phyloP scores from a whole-genome alignment of 208 protist genomes.

The Acanthamoeba quina region DNA sequence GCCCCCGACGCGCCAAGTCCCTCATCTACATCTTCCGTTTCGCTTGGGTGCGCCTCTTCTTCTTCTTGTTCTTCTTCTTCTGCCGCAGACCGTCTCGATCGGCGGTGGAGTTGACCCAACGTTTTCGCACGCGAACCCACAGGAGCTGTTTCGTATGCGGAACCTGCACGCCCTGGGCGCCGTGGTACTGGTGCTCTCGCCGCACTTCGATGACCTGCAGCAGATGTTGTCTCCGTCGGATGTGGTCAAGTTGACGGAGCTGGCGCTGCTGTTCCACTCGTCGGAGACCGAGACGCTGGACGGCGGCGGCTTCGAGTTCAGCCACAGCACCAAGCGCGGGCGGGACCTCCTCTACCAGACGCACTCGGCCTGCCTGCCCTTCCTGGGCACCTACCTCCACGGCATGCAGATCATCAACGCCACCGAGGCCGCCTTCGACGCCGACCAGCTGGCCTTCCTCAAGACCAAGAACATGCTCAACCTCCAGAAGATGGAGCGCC shows the following conservation, averaged over 20 bases:
- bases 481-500: slow-evolving; percentile 17
- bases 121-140: background rate
- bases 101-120: background rate
- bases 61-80: background rate
- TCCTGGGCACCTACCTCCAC: slow-evolving; percentile 32
- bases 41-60: background rate
- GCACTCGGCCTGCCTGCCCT: background rate
- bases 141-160: slow-evolving; percentile 3
- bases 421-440: slow-evolving; percentile 41
- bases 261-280: background rate
- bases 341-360: background rate
- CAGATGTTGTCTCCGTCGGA: background rate
- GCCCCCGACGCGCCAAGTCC: background rate
- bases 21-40: background rate
- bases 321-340: slow-evolving; percentile 16
- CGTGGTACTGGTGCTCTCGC: background rate
- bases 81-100: background rate
- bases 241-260: background rate
- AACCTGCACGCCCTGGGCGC: slow-evolving; percentile 10
- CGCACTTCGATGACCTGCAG: background rate
- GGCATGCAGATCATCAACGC: slow-evolving; percentile 39
- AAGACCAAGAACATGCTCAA: slow-evolving; percentile 27
- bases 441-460: background rate
- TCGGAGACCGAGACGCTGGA: background rate
- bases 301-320: slow-evolving; percentile 27